Evolutionary conservation across 352 stramenopile genomes (phyloP).

Genomic region (Pythium chondricola): DNA sequence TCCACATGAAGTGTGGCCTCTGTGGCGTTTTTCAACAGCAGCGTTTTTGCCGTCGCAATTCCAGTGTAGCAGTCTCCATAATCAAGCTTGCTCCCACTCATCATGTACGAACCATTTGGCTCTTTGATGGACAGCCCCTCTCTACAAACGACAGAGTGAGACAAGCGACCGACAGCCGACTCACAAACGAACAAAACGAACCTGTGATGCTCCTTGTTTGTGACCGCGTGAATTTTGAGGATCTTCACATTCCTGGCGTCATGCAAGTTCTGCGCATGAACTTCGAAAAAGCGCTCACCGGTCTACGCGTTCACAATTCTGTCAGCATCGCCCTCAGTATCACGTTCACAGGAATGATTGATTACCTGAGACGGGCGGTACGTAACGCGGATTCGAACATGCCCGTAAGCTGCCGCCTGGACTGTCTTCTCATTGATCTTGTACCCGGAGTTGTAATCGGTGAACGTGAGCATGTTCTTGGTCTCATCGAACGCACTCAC

Average conservation of each 20-base stretch:
- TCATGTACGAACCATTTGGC: constrained; percentile 71
- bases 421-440: constrained; percentile 75
- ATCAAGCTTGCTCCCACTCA: constrained; percentile 84
- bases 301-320: constrained; percentile 33
- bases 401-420: constrained; percentile 75
- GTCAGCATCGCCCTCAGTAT: constrained; percentile 11
- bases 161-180: neutral
- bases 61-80: constrained; percentile 87
- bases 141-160: constrained; percentile 23
- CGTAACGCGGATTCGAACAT: constrained; percentile 82
- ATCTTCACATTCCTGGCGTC: constrained; percentile 82
- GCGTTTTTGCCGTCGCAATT: constrained; percentile 74
- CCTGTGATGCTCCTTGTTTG: constrained; percentile 86
- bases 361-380: constrained; percentile 76
- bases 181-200: constrained; percentile 13
- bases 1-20: constrained; percentile 81
- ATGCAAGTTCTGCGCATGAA: constrained; percentile 82
- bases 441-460: constrained; percentile 85
- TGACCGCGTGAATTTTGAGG: constrained; percentile 81
- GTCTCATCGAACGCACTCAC: constrained; percentile 60
- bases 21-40: constrained; percentile 82
- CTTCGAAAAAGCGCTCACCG: constrained; percentile 81
- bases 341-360: too few relatives aligned
- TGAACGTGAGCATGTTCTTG: constrained; percentile 69
- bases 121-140: constrained; percentile 86